A percentile compares a stretch with the other conserved stretches of the same genome.
phyloP scores from a whole-genome alignment of 805 yeast genomes.

The Ogataea henricii region DNA sequence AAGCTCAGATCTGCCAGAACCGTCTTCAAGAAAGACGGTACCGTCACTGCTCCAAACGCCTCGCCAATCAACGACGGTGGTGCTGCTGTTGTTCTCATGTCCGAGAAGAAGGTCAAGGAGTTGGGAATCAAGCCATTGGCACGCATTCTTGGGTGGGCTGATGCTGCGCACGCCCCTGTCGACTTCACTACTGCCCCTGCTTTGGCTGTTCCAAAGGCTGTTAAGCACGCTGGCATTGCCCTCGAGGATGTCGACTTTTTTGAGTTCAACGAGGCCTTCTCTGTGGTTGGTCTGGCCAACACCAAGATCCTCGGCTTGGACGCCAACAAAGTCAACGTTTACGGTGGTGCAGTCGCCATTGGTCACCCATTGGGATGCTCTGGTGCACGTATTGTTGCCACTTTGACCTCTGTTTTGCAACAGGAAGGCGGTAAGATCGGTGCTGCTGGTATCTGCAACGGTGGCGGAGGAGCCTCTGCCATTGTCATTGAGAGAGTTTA shows the following conservation, averaged over 20 bases:
- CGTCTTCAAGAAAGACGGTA: constrained; percentile 93
- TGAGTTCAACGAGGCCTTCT: constrained; percentile 97
- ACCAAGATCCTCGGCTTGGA: constrained; percentile 67
- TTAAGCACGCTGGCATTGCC: constrained; percentile 76
- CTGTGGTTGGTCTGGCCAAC: constrained; percentile 94
- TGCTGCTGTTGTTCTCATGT: constrained; percentile 88
- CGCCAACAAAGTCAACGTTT: constrained; percentile 71
- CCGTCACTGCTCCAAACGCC: constrained; percentile 97
- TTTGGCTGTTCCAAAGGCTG: constrained; percentile 92
- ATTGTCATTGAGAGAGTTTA: constrained; percentile 75
- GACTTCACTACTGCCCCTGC: constrained; percentile 97
- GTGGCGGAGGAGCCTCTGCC: constrained; percentile 99
- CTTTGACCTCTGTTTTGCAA: constrained; percentile 72
- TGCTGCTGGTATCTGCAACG: constrained; percentile 96
- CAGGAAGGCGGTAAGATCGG: constrained; percentile 91
- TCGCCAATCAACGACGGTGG: constrained; percentile 97
- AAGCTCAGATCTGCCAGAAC: constrained; percentile 85
- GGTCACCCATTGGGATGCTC: constrained; percentile 96
- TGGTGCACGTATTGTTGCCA: constrained; percentile 93
- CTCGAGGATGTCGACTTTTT: constrained; percentile 77
- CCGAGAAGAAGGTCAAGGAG: constrained; percentile 82
- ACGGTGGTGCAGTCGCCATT: constrained; percentile 95
- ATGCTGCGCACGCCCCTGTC: constrained; percentile 93
- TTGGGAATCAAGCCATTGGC: constrained; percentile 88
- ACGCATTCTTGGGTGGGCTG: constrained; percentile 92